Evolutionary conservation across 1,284 basidiomycete genomes (phyloP).

Genomic region (Trametes hirsuta): DNA sequence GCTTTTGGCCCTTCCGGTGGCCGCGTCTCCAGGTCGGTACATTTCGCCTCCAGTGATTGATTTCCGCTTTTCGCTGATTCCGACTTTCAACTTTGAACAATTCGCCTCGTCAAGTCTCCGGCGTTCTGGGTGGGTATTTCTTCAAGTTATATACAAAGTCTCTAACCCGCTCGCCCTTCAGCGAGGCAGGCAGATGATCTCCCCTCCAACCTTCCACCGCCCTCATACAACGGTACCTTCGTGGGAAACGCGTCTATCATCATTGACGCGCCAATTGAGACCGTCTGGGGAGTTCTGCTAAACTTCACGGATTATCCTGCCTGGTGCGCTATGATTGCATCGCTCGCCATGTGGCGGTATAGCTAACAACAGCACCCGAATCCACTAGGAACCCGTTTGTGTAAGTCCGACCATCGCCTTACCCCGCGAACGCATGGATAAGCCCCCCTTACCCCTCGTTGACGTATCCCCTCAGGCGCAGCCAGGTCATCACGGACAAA

Average conservation of each 20-base stretch:
- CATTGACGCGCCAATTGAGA: not conserved
- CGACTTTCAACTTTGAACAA: no score
- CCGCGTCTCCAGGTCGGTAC: no score
- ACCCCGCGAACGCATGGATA: not conserved
- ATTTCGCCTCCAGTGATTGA: no score
- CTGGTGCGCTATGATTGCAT: no score
- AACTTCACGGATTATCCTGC: not conserved
- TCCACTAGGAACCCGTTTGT: conserved; percentile 66
- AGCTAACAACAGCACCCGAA: no score
- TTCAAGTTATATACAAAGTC: no score
- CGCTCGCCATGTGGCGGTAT: no score
- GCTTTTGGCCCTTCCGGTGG: no score
- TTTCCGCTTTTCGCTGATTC: no score
- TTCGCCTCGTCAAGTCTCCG: no score
- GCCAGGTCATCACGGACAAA: conserved; percentile 52
- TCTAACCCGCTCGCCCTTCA: not conserved
- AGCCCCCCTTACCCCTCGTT: not conserved
- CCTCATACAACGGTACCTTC: not conserved
- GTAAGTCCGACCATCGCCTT: conserved; percentile 38
- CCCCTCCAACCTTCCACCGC: not conserved
- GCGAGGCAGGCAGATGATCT: not conserved
- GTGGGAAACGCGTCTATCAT: not conserved
- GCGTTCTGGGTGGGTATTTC: no score
- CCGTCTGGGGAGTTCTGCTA: not conserved
- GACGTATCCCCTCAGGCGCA: conserved; percentile 45